Conservation (phyloP, 495 filamentous ascomycete genomes). For the Podospora anserina region DNA sequence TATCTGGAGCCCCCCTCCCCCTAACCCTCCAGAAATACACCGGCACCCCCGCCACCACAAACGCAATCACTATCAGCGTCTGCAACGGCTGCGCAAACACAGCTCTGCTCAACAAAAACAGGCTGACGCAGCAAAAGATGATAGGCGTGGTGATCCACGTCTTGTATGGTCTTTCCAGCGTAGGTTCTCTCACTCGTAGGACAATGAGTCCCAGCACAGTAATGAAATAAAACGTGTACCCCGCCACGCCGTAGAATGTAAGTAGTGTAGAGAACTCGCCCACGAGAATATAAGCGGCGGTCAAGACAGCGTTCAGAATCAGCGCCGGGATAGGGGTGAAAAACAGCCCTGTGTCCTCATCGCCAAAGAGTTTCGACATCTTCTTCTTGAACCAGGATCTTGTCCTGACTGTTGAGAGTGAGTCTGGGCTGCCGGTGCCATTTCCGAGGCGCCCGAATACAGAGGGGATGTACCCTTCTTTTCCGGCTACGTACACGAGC, state of each 20-base stretch:
- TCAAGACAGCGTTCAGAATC: slow-evolving; percentile 70
- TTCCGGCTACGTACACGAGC: slow-evolving; percentile 89
- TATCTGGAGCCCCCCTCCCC: slow-evolving; percentile 53
- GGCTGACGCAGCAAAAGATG: slow-evolving; percentile 94
- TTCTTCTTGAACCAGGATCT: slow-evolving; percentile 57
- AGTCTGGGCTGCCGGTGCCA: slow-evolving; percentile 40
- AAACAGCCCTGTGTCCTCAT: slow-evolving; percentile 61
- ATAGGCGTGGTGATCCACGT: slow-evolving; percentile 97
- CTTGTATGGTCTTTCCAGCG: slow-evolving; percentile 82
- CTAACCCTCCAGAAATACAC: slow-evolving; percentile 85
- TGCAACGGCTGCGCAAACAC: slow-evolving; percentile 88
- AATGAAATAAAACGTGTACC: slow-evolving; percentile 94
- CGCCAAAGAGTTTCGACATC: slow-evolving; percentile 57
- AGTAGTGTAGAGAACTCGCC: slow-evolving; percentile 90
- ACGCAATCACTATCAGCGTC: slow-evolving; percentile 78
- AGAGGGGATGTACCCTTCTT: slow-evolving; percentile 87
- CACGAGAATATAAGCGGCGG: slow-evolving; percentile 69
- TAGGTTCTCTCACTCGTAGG: slow-evolving; percentile 81
- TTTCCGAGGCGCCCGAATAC: slow-evolving; percentile 82
- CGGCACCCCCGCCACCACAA: slow-evolving; percentile 77
- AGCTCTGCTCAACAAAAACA: slow-evolving; percentile 84
- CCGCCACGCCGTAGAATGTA: slow-evolving; percentile 95
- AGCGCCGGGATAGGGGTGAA: slow-evolving; percentile 91
- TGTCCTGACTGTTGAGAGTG: slow-evolving; percentile 48
- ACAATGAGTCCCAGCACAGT: slow-evolving; percentile 93